phyloP scores from a whole-genome alignment of 164 flowering plant genomes.

The Platanus orientalis region DNA sequence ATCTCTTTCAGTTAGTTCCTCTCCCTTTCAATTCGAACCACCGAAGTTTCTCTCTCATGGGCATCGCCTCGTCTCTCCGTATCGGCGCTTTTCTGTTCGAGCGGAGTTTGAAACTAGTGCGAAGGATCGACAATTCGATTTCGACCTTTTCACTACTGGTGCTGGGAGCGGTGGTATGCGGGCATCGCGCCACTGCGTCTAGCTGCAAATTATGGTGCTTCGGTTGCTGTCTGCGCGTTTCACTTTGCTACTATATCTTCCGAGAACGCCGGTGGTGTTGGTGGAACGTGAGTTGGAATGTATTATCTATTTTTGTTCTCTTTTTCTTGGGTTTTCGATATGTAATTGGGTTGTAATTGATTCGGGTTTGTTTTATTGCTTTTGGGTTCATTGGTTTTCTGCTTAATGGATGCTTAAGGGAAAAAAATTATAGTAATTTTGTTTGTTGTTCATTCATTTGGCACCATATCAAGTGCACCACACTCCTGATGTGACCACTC shows the following conservation, averaged over 20 bases:
- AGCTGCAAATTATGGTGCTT: constrained; percentile 59
- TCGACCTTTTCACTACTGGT: constrained; percentile 74
- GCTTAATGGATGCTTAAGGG: too few species aligned
- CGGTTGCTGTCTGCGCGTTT: constrained; percentile 88
- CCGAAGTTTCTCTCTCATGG: constrained; percentile 18
- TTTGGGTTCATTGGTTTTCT: too few species aligned
- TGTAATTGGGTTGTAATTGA: not conserved
- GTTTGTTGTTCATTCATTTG: too few species aligned
- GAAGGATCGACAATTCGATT: constrained; percentile 48
- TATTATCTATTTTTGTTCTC: not conserved
- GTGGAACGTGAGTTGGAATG: constrained; percentile 77
- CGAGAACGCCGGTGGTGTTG: constrained; percentile 85
- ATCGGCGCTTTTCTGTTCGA: constrained; percentile 25
- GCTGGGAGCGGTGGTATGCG: constrained; percentile 85
- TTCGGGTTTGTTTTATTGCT: too few species aligned
- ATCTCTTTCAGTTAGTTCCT: constrained; percentile 13
- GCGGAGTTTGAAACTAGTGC: constrained; percentile 50
- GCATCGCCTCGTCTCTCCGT: constrained; percentile 13
- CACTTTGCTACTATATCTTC: constrained; percentile 85
- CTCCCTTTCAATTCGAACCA: constrained; percentile 17
- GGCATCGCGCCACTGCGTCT: constrained; percentile 77
- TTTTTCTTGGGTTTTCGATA: not conserved
- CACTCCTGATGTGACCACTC: too few species aligned
- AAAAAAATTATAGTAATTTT: too few species aligned
- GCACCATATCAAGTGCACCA: too few species aligned